Evolutionary conservation across 2,329 filamentous ascomycete genomes (phyloP).

Genomic region (Fusarium sp.): DNA sequence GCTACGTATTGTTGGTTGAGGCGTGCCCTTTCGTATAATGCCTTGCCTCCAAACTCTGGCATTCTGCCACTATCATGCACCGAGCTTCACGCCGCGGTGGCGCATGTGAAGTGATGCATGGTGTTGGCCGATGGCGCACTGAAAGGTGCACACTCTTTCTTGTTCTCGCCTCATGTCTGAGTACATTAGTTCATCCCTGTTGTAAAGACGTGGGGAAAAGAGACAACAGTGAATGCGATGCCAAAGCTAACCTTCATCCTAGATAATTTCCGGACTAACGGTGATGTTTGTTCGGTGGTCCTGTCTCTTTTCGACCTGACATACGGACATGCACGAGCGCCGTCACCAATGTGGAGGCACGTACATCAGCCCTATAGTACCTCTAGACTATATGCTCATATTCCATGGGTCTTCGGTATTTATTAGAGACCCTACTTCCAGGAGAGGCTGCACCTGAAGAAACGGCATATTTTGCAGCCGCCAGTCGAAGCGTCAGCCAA

Average conservation of each 20-base stretch:
- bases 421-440: not conserved
- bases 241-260: conserved; percentile 9
- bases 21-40: conserved; percentile 27
- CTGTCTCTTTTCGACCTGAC: conserved; percentile 10
- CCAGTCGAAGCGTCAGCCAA: conserved; percentile 24
- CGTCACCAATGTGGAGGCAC: not conserved
- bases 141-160: conserved; percentile 15
- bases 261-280: conserved; percentile 22
- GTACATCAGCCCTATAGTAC: conserved; percentile 7
- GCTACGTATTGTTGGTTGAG: conserved; percentile 10
- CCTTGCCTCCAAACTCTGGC: conserved; percentile 13
- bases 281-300: conserved; percentile 2
- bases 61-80: conserved; percentile 19
- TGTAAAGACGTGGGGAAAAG: conserved; percentile 15
- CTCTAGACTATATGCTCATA: not conserved
- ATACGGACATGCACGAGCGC: conserved; percentile 1
- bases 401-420: not conserved
- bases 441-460: not conserved
- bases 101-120: conserved; percentile 26
- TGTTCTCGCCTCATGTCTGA: conserved; percentile 5
- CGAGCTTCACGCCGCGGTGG: conserved; percentile 9
- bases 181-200: conserved; percentile 5
- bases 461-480: not conserved
- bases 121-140: conserved; percentile 27
- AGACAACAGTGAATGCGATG: conserved; percentile 3